Base-by-base conservation (phyloP, 805 yeast species). In the Saturnispora kantuleensis region DNA sequence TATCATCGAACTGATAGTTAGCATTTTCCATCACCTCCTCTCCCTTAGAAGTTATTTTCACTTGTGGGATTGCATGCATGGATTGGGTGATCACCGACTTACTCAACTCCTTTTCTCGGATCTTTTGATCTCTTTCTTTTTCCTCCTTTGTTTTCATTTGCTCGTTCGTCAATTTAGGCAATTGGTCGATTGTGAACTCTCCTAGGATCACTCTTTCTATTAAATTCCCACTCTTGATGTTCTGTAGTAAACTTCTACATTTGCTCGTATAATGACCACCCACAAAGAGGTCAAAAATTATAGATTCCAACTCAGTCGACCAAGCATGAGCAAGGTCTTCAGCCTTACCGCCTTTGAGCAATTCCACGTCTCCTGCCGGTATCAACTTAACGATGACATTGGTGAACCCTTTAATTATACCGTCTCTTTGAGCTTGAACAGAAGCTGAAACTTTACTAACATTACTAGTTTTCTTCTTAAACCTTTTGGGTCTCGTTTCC, bases 11-110 rank as follows among this genome's bases (percentile, higher is more conserved):
- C 32, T 58, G 60, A 39, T 57, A 59, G 34, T 69, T 74, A 18
- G 70, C 75, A 38, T 51, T 48, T 35, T 83, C 94, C 5, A 85
- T 71, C n/a, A 84, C 60, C 56, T 84, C 89, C 49, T 88, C 95
- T 21, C 96, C 96, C 59, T 83, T 84, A 59, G 87, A 95, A 3
- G 96, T 85, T 54, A 87, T 71, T 52, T 86, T 71, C 51, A 85
- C 76, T 38, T 79, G 71, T 12, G 49, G 47, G 13, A 87, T 87
- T 30, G 70, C 76, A 43, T 56, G 57, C 31, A 51, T 39, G 1
- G 47, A 54, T 31, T 48, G 52, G 36, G 79, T 79, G 41, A 88
- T 64, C 11, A 88, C 83, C 13, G 84, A 72, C 45, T 82, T 79
- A 28, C 77, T 69, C 44, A 84, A 76, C 31, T 81, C 74, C 58